phyloP scores from a whole-genome alignment of 139 green algal species.

The Asterochloris sp. region DNA sequence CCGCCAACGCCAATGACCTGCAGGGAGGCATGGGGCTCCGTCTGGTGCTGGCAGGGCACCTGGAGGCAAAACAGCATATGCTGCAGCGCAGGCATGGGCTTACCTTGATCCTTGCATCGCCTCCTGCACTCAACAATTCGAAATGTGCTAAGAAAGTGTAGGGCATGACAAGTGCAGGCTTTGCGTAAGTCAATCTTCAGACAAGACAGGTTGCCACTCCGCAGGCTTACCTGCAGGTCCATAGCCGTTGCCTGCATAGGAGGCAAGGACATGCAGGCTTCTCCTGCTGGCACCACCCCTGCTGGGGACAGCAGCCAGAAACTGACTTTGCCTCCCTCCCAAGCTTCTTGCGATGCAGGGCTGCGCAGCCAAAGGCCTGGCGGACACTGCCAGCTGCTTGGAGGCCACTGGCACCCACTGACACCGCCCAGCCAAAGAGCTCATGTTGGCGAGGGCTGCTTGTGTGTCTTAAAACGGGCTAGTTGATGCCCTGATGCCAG shows the following conservation, averaged over 20 bases:
- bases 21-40: neutral
- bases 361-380: no score
- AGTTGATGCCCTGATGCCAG: no score
- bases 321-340: neutral
- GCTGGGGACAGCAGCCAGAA: neutral
- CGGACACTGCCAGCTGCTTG: neutral
- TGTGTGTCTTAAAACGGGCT: no score
- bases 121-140: slow-evolving; percentile 18
- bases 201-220: no score
- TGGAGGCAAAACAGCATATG: no score
- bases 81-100: neutral
- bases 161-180: neutral
- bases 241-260: slow-evolving; percentile 15
- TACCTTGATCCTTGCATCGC: slow-evolving; percentile 77
- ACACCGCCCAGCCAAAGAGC: neutral
- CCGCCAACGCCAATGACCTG: slow-evolving; percentile 88
- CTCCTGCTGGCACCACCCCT: neutral
- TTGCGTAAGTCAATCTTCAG: neutral
- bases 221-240: neutral
- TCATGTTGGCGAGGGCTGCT: no score
- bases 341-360: neutral
- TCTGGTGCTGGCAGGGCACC: no score
- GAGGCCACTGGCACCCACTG: neutral
- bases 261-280: neutral
- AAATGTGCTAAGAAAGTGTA: neutral